Evolutionary conservation across 2,329 filamentous ascomycete genomes (phyloP).

Genomic region (Aspergillus awamori): DNA sequence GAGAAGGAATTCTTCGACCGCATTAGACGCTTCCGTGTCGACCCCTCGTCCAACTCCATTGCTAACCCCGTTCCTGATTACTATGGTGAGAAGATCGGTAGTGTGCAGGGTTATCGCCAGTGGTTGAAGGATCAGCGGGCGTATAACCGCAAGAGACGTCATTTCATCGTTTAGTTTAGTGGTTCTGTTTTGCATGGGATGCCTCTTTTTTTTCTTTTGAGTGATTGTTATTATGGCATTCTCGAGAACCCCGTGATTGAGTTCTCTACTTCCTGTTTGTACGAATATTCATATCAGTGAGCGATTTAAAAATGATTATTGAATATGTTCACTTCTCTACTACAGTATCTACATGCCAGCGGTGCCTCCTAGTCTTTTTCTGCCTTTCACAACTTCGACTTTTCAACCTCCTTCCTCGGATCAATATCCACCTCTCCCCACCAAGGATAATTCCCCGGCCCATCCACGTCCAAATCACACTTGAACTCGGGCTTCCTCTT

Average conservation of each 20-base stretch:
- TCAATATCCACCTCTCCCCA: conserved; percentile 61
- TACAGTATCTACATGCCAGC: not conserved
- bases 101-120: conserved; percentile 84
- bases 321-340: not conserved
- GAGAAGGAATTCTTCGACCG: conserved; percentile 91
- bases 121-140: conserved; percentile 98
- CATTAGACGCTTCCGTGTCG: conserved; percentile 89
- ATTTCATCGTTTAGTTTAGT: conserved; percentile 38
- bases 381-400: conserved; percentile 29
- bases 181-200: not conserved
- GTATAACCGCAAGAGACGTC: conserved; percentile 84
- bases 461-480: conserved; percentile 62
- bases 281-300: conserved; percentile 16
- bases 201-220: not conserved
- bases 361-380: not conserved
- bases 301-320: conserved; percentile 16
- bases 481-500: conserved; percentile 67
- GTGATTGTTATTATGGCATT: not conserved
- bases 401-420: conserved; percentile 23
- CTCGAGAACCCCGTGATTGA: not conserved
- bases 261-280: conserved; percentile 7
- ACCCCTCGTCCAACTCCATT: conserved; percentile 84
- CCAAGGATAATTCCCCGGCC: conserved; percentile 67
- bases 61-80: conserved; percentile 95
- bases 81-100: conserved; percentile 97